These are phyloP conservation scores for Nephelium lappaceum DNA, from an alignment of 345 rosid genomes.

Conservation along the genomic window DNA sequence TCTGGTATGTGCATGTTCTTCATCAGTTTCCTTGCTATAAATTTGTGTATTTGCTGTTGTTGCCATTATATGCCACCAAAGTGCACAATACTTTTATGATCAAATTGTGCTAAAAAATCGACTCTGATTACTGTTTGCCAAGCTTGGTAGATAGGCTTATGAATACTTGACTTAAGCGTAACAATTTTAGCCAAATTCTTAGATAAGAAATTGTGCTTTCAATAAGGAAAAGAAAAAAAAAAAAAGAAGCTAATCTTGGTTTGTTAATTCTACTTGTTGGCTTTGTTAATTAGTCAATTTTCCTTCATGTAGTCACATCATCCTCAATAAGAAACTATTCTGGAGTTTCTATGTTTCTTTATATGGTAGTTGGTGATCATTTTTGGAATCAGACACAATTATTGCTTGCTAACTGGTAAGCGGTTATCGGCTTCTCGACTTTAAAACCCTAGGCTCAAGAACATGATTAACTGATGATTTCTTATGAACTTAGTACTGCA, in stretches of 20 bases:
- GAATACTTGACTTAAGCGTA: not conserved
- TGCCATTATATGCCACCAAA: not conserved
- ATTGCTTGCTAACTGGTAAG: not conserved
- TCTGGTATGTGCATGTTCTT: slow-evolving; percentile 42
- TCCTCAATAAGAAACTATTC: not conserved
- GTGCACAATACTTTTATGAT: not conserved
- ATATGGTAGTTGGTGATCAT: not conserved
- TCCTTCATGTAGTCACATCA: not conserved
- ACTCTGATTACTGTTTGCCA: not conserved
- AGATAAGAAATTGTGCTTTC: not conserved
- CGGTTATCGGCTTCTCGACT: not conserved
- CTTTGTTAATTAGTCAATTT: not conserved
- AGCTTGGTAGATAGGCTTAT: not conserved
- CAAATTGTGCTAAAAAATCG: not conserved
- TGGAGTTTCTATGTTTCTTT: not conserved
- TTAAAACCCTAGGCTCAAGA: not conserved
- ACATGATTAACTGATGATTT: not conserved
- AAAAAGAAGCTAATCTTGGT: not conserved
- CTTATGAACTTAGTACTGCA: not conserved
- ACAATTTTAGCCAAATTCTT: not conserved
- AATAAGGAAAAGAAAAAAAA: not conserved
- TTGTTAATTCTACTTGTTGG: not conserved
- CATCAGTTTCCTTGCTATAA: not conserved
- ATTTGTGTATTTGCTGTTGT: not conserved
- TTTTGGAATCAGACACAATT: not conserved